Base-by-base conservation (phyloP, 31 red algal species). In the Asparagopsis taxiformis region DNA sequence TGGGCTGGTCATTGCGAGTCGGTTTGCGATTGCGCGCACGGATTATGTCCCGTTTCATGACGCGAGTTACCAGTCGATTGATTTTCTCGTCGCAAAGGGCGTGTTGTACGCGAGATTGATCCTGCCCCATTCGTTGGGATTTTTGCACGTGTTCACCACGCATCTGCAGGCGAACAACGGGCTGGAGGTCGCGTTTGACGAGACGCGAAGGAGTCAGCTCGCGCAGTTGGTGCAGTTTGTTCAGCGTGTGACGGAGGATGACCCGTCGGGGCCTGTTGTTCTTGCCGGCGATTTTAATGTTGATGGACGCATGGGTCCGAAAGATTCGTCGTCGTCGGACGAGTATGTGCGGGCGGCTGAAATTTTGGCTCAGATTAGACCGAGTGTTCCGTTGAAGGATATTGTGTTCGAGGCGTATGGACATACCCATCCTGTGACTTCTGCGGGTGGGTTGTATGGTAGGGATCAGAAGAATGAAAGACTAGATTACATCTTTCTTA, bases 81-180 rank as follows among this genome's bases (percentile, higher is more conserved):
- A 93, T 58, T 51, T 62, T 26, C 48, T 93, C 25, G 90, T 93
- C 19, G 90, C 74, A 19, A 93, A 93, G 58, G 90, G 90, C 51
- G 90, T 80, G 1, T 71, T 93, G n/a, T 93, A 93, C 62, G 90
- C 90, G 11, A 49, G 74, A 32, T 44, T 93, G 25, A 48, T 82
- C 34, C 53, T 63, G 11, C 2, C 32, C 2, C 34, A 72, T 39
- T 53, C 60, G 11, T 31, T 16, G 9, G 29, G 46, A 29, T 82
- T 51, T 34, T 17, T 75, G 2, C 82, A 93, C 39, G 67, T 93
- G 0, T 93, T 93, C 54, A 81, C 80, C 22, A 80, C 82, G 3
- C 90, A 93, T 62, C 68, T 86, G 72, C 90, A 93, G 72, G 90
- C 90, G n/a, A 84, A 79, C 57, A 84, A 93, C 63, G 63, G 82